Evolutionary conservation across 495 filamentous ascomycete species (phyloP).

Genomic region (Parathielavia appendiculata): DNA sequence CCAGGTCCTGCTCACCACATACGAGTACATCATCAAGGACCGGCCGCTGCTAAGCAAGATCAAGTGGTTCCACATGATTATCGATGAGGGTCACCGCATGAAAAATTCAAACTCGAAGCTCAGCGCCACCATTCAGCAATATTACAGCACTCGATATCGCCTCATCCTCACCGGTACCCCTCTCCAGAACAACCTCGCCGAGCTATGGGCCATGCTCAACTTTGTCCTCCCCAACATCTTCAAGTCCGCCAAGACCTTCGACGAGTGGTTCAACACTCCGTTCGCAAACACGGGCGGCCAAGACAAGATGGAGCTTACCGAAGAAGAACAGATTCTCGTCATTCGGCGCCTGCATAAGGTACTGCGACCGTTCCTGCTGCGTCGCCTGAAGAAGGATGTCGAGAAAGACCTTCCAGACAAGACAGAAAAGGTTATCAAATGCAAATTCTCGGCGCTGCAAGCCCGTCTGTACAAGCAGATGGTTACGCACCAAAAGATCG

Average conservation of each 20-base stretch:
- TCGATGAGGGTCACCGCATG: conserved; percentile 99
- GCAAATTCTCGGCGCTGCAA: conserved; percentile 93
- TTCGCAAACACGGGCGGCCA: conserved; percentile 97
- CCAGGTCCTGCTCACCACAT: conserved; percentile 94
- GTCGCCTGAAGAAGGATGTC: conserved; percentile 98
- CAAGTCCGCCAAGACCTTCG: conserved; percentile 98
- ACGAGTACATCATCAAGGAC: conserved; percentile 99
- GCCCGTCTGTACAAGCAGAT: conserved; percentile 93
- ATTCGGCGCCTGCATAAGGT: conserved; percentile 99
- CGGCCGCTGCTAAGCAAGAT: conserved; percentile 90
- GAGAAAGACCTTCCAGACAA: conserved; percentile 98
- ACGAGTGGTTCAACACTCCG: conserved; percentile 99
- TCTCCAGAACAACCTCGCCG: conserved; percentile 92
- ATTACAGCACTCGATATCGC: conserved; percentile 90
- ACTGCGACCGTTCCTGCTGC: conserved; percentile 90
- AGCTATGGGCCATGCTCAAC: conserved; percentile 95
- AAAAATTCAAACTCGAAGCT: conserved; percentile 98
- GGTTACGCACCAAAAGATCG: conserved; percentile 87
- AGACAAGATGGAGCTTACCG: conserved; percentile 96
- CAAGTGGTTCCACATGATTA: conserved; percentile 99
- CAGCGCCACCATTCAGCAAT: conserved; percentile 86
- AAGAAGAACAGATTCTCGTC: conserved; percentile 98
- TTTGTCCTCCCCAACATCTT: conserved; percentile 98
- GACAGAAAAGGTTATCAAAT: conserved; percentile 98
- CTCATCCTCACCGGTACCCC: conserved; percentile 97